Conservation (phyloP, 2,329 filamentous ascomycete genomes). For the Trichoderma endophyticum region DNA sequence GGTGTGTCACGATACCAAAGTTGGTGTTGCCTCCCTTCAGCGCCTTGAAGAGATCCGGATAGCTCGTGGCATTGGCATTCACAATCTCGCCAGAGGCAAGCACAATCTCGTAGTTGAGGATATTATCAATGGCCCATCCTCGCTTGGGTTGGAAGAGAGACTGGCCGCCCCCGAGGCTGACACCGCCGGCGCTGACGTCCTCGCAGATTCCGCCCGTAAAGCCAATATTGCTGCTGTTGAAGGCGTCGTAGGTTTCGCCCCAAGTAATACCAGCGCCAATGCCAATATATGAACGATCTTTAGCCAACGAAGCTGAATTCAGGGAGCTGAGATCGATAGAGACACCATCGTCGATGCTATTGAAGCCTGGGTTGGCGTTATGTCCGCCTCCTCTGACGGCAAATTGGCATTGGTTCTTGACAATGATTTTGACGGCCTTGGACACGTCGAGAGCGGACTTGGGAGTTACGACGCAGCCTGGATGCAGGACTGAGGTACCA, state of each 20-base stretch:
- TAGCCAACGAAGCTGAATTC: constrained; percentile 23
- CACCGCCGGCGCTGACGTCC: neutral
- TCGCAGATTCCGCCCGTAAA: neutral
- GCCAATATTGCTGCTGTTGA: neutral
- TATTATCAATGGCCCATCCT: constrained; percentile 44
- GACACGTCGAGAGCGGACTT: constrained; percentile 7
- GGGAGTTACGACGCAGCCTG: neutral
- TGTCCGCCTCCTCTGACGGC: constrained; percentile 46
- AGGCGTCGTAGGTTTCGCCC: neutral
- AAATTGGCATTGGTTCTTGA: constrained; percentile 11
- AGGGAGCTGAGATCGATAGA: constrained; percentile 39
- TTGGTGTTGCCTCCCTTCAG: constrained; percentile 46
- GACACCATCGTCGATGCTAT: constrained; percentile 39
- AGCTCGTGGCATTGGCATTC: constrained; percentile 31
- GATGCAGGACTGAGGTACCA: constrained; percentile 8
- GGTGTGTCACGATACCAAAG: constrained; percentile 34
- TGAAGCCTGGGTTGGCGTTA: constrained; percentile 38
- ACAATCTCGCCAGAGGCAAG: constrained; percentile 38
- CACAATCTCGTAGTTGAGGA: constrained; percentile 36
- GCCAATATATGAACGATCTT: constrained; percentile 22
- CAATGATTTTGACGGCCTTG: neutral
- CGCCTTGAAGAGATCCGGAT: constrained; percentile 43
- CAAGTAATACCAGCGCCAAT: constrained; percentile 40
- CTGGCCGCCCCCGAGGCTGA: constrained; percentile 20
- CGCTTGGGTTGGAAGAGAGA: constrained; percentile 15